These are phyloP conservation scores for Combretum micranthum DNA, from an alignment of 345 rosid species.

Conservation along the genomic window DNA sequence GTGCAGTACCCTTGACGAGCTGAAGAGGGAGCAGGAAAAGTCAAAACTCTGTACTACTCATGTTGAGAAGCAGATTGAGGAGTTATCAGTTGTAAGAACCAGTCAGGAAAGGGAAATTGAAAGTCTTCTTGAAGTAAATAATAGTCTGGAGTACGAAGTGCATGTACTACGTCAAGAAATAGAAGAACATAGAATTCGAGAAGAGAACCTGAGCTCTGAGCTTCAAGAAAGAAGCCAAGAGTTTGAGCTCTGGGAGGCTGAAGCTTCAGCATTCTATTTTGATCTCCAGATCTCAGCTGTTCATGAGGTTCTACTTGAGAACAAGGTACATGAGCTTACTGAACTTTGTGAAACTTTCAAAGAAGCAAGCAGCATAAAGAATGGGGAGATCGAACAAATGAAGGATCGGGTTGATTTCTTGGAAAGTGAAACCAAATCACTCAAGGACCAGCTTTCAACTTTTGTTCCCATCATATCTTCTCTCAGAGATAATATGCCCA, in stretches of 20 bases:
- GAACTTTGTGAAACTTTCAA: slow-evolving; percentile 48
- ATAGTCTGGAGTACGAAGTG: slow-evolving; percentile 44
- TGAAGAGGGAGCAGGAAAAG: slow-evolving; percentile 49
- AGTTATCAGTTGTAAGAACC: slow-evolving; percentile 29
- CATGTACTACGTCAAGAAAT: slow-evolving; percentile 32
- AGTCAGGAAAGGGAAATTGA: slow-evolving; percentile 38
- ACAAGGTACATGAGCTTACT: slow-evolving; percentile 47
- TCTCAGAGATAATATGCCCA: slow-evolving; percentile 38
- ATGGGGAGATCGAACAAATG: slow-evolving; percentile 45
- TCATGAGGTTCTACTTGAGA: slow-evolving; percentile 65
- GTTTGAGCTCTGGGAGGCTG: slow-evolving; percentile 83
- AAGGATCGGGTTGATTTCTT: slow-evolving; percentile 46
- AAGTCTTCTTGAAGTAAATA: slow-evolving; percentile 43
- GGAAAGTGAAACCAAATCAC: slow-evolving; percentile 53
- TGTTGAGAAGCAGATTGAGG: slow-evolving; percentile 35
- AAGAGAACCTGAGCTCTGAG: slow-evolving; percentile 65
- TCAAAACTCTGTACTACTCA: slow-evolving; percentile 29
- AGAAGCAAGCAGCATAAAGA: slow-evolving; percentile 31
- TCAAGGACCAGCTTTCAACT: slow-evolving; percentile 46
- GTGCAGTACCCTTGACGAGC: slow-evolving; percentile 48
- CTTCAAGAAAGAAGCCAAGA: slow-evolving; percentile 72
- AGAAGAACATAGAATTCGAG: slow-evolving; percentile 42
- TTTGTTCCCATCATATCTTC: slow-evolving; percentile 57
- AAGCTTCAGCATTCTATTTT: slow-evolving; percentile 83
- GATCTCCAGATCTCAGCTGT: slow-evolving; percentile 70